These are phyloP conservation scores for baker's yeast (Saccharomyces cerevisiae) DNA, from an alignment of 805 yeast genomes.

Conservation along the genomic window DNA sequence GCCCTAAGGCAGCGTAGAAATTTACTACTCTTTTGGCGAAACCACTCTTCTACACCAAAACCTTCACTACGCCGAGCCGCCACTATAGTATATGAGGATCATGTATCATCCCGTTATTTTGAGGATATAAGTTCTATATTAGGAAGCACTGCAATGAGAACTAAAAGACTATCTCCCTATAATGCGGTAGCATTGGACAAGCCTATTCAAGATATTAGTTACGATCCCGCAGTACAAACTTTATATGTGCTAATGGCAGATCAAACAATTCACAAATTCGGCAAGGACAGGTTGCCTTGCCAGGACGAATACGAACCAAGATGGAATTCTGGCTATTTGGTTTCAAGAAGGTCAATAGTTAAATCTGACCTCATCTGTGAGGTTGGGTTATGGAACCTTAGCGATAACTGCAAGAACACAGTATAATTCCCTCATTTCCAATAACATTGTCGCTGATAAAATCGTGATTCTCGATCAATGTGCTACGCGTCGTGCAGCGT, in stretches of 20 bases:
- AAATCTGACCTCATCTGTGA: background rate
- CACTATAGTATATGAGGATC: background rate
- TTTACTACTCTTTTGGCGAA: background rate
- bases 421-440: background rate
- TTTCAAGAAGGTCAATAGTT: background rate
- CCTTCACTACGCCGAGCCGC: background rate
- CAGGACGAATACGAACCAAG: background rate
- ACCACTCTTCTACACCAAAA: background rate
- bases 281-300: background rate
- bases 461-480: background rate
- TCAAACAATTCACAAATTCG: slow-evolving; percentile 10
- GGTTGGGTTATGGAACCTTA: background rate
- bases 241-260: slow-evolving; percentile 10
- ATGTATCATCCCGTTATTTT: background rate
- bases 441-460: background rate
- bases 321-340: background rate
- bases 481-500: background rate
- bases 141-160: background rate
- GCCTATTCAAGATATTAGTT: slow-evolving; percentile 7
- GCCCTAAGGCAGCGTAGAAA: background rate
- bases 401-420: background rate
- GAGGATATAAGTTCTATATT: background rate
- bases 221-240: slow-evolving; percentile 3
- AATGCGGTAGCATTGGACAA: slow-evolving; percentile 7
- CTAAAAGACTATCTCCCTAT: slow-evolving; percentile 5